Evolutionary conservation across 192 early-diverging fungal species (phyloP).

Genomic region (Mortierella alpina): DNA sequence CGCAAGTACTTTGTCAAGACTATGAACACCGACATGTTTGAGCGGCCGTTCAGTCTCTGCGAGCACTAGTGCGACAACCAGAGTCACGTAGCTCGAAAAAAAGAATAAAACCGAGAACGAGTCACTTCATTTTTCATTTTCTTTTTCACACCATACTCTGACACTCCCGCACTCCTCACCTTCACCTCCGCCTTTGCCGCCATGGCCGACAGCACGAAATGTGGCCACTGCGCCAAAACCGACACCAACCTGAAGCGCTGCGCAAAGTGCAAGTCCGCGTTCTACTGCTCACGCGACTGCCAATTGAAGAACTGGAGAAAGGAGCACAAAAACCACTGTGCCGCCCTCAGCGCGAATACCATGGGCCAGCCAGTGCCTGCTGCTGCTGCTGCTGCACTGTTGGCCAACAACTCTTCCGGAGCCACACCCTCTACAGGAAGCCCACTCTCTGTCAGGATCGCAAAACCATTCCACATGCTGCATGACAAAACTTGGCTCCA

Average conservation of each 20-base stretch:
- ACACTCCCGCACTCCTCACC: too few relatives aligned
- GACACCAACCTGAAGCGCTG: not conserved
- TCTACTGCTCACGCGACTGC: constrained; percentile 20
- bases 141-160: too few relatives aligned
- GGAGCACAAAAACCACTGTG: constrained; percentile 11
- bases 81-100: too few relatives aligned
- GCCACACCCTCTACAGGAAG: not conserved
- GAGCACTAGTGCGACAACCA: constrained; percentile 8
- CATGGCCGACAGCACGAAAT: too few relatives aligned
- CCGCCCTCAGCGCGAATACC: not conserved
- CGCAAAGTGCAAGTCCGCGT: not conserved
- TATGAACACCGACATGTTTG: constrained; percentile 9
- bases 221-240: too few relatives aligned
- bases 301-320: constrained; percentile 12
- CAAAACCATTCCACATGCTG: constrained; percentile 5
- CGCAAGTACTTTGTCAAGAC: constrained; percentile 15
- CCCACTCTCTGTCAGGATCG: not conserved
- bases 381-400: not conserved
- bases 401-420: not conserved
- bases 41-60: constrained; percentile 18
- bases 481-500: constrained; percentile 4
- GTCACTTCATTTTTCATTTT: too few relatives aligned
- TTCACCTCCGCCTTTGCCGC: too few relatives aligned
- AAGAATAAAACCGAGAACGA: too few relatives aligned
- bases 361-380: not conserved